Base-by-base conservation (phyloP, 176 grass and related monocot genomes). In the Dactylis glomerata region DNA sequence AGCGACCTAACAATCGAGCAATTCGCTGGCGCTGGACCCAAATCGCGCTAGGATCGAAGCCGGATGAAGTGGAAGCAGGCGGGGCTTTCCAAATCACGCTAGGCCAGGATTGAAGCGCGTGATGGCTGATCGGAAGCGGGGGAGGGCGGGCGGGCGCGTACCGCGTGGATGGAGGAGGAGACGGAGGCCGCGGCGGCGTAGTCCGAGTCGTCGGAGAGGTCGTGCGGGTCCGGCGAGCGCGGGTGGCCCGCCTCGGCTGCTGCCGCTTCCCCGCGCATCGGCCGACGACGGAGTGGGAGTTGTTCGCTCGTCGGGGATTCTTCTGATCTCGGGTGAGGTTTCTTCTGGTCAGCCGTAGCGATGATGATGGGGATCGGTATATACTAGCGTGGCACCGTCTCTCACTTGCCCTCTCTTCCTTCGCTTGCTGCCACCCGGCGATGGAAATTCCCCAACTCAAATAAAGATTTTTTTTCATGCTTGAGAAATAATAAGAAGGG, bases 201-300 rank as follows among this genome's bases (percentile, higher is more conserved):
- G 40, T 99, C 96, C 64, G 91, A 76, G 80, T 99, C 96, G 93
- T 99, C 96, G 78, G 96, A 94, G 89, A 96, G 84, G 62, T 99
- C 96, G 86, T 94, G 87, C 61, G 83, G 86, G 40, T 99, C 96
- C 67, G 87, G 77, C 27, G 84, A 90, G 80, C 73, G 88, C 44
- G 79, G 65, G 79, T 75, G 62, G 14, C 86, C 91, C 63, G 37
- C 89, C 37, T 83, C 89, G 44, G 81, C 46, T 22, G 72, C 20
- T 10, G 44, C 73, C 38, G 59, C 54, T 78, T 42, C 80, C 63
- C 84, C 75, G 57, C 89, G 75, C 89, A 90, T 90, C 84, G 84
- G 59, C 36, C 44, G 69, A 37, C 22, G 65, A 8, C 10, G 36
- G 67, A 47, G 58, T 68, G n/a, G n/a, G n/a, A n/a, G n/a, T 68